Evolutionary conservation across 1,139 yeast genomes (phyloP), one percentile per base, ranked within the genome.

Genomic region (Yamadazyma atmosphaerica): DNA sequence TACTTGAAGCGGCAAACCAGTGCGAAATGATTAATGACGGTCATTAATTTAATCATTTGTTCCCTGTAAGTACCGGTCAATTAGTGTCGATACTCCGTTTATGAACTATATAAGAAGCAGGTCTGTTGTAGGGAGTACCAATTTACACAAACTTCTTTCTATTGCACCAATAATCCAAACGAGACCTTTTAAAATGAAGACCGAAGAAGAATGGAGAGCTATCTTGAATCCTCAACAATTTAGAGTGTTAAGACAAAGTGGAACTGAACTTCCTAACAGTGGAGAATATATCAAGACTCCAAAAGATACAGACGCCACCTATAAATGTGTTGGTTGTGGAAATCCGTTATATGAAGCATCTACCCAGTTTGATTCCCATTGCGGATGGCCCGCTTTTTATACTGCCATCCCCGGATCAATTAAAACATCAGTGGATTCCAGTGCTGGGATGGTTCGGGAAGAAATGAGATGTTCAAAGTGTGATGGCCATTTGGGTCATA

Each of bases 331-430:
- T 0, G 98, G 83, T 9, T 92, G 98, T 59, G 74, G 72, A 35
- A 69, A 76, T 34, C 96, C 97, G 7, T 65, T 92, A 29, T 92
- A 92, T 61, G 74, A 75, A 46, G 82, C 96, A 25, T 70, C 74
- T 33, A 77, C 96, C 11, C 92, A 92, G 63, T 92, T 94, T 53
- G 81, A 83, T 42, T 79, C 95, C 15, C 89, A 88, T 39, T 92
- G 98, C 61, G 98, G 98, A 2, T 92, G 98, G 98, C 98, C 98
- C 0, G 89, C 97, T 0, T 92, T 92, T 61, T 90, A 83, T 58
- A 84, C 86, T 41, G 96, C 95, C 4, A 67, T 90, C 36, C 95
- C 96, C 0, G 90, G 89, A 0, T 73, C 96, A 1, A 72, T 92
- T 33, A 73, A 63, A 22, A 69, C 84, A 11, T 63, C 74, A 45